Evolutionary conservation across 257 asterid genomes (phyloP).

Genomic region (Lithospermum erythrorhizon): DNA sequence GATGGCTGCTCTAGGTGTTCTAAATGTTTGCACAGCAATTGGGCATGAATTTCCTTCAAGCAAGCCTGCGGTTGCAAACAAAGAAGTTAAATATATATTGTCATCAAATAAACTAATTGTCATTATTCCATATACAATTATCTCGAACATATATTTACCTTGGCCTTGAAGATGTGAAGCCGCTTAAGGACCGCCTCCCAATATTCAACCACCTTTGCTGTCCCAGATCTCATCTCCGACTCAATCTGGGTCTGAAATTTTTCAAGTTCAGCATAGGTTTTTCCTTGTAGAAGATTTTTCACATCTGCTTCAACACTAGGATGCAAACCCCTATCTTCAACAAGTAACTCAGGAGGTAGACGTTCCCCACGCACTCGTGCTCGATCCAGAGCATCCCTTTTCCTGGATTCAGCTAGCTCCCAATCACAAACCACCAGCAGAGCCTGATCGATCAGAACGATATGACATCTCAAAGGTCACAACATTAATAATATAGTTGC

Average conservation of each 20-base stretch:
- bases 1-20: conserved; percentile 49
- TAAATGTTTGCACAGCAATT: conserved; percentile 65
- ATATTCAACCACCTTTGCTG: conserved; percentile 84
- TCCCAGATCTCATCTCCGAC: conserved; percentile 83
- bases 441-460: conserved; percentile 34
- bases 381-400: conserved; percentile 79
- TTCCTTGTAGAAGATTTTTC: conserved; percentile 55
- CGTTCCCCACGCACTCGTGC: conserved; percentile 91
- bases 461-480: background rate
- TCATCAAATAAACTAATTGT: no score
- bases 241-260: conserved; percentile 59
- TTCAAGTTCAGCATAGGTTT: conserved; percentile 50
- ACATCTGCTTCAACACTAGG: conserved; percentile 76
- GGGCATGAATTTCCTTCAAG: conserved; percentile 80
- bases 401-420: conserved; percentile 82
- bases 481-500: background rate
- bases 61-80: conserved; percentile 45
- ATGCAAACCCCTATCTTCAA: conserved; percentile 86
- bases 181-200: conserved; percentile 92
- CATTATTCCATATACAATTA: background rate
- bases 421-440: conserved; percentile 81
- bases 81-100: conserved; percentile 9
- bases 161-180: conserved; percentile 85
- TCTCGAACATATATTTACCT: conserved; percentile 28
- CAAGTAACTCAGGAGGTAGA: conserved; percentile 66